Conservation (phyloP, 495 filamentous ascomycete genomes). For the Parachaetomium inaequale region DNA sequence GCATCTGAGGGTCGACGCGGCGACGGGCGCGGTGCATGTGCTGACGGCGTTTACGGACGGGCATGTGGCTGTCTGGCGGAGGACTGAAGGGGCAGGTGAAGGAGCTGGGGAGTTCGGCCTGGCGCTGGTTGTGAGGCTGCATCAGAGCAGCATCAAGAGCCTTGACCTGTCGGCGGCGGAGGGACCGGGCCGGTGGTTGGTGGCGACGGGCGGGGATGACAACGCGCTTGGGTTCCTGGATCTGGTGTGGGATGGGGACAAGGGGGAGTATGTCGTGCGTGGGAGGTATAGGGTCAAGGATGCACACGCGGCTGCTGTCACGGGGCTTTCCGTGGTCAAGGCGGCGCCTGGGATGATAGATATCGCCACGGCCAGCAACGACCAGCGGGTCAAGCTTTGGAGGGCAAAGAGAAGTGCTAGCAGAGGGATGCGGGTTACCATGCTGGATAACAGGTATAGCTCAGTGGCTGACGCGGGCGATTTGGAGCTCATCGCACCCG, state of each 20-base stretch:
- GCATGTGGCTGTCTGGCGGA: conserved; percentile 38
- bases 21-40: conserved; percentile 47
- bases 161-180: conserved; percentile 36
- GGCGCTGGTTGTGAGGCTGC: conserved; percentile 45
- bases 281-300: conserved; percentile 57
- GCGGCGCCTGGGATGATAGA: conserved; percentile 17
- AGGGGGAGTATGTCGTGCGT: conserved; percentile 19
- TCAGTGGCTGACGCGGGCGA: conserved; percentile 58
- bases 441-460: conserved; percentile 54
- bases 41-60: conserved; percentile 49
- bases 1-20: conserved; percentile 42
- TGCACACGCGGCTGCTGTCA: conserved; percentile 80
- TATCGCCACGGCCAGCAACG: conserved; percentile 66
- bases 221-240: conserved; percentile 65
- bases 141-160: conserved; percentile 73
- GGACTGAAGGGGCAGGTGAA: neutral
- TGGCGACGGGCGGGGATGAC: conserved; percentile 81
- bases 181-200: conserved; percentile 35
- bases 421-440: conserved; percentile 35
- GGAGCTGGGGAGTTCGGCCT: conserved; percentile 9
- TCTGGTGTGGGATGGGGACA: conserved; percentile 24
- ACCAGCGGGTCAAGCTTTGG: conserved; percentile 82
- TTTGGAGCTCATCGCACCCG: conserved; percentile 23
- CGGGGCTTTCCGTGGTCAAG: conserved; percentile 52
- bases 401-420: conserved; percentile 25